These are phyloP conservation scores for Monosporascus ibericus DNA, from an alignment of 2,329 filamentous ascomycete genomes.

Conservation along the genomic window DNA sequence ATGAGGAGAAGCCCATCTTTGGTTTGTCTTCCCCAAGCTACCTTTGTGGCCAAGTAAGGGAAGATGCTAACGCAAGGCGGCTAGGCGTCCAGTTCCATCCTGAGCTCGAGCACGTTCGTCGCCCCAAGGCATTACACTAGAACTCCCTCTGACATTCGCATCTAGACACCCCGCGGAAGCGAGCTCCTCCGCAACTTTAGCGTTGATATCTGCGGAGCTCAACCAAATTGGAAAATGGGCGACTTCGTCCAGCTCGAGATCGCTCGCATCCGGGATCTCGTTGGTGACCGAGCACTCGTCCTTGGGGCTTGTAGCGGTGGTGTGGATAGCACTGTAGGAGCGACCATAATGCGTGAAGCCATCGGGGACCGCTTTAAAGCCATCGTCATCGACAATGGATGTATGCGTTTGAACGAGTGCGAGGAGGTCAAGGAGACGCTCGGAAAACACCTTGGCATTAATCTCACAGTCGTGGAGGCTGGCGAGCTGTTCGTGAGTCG, in stretches of 20 bases:
- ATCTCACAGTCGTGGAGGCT: slow-evolving; percentile 81
- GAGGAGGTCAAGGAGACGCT: slow-evolving; percentile 75
- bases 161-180: slow-evolving; percentile 61
- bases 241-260: slow-evolving; percentile 81
- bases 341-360: slow-evolving; percentile 78
- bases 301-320: slow-evolving; percentile 62
- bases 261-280: slow-evolving; percentile 68
- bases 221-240: slow-evolving; percentile 77
- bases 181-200: slow-evolving; percentile 77
- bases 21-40: slow-evolving; percentile 30
- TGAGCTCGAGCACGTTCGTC: slow-evolving; percentile 1
- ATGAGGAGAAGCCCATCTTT: slow-evolving; percentile 63
- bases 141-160: slow-evolving; percentile 25
- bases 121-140: slow-evolving; percentile 1
- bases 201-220: slow-evolving; percentile 71
- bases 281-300: slow-evolving; percentile 77
- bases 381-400: slow-evolving; percentile 77
- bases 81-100: slow-evolving; percentile 1
- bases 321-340: slow-evolving; percentile 84
- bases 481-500: slow-evolving; percentile 69
- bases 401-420: slow-evolving; percentile 82
- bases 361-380: slow-evolving; percentile 80
- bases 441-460: slow-evolving; percentile 74
- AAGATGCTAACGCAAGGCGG: not conserved
- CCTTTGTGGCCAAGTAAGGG: not conserved